Evolutionary conservation across 495 filamentous ascomycete genomes (phyloP).

Genomic region (Podospora comata): DNA sequence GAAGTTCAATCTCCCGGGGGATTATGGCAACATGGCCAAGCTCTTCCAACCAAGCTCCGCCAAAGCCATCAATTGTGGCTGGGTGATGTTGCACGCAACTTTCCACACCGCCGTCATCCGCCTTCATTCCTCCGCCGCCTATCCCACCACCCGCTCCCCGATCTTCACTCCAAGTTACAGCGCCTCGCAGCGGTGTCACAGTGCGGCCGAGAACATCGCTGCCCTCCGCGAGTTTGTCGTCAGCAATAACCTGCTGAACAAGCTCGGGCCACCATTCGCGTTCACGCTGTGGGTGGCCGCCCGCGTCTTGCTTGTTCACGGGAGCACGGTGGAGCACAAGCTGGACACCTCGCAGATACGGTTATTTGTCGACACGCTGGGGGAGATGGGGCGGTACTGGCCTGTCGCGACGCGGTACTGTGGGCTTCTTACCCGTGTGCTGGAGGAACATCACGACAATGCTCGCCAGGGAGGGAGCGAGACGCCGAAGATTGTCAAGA

Average conservation of each 20-base stretch:
- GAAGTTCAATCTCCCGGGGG: constrained; percentile 76
- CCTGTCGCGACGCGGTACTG: constrained; percentile 80
- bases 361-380: constrained; percentile 75
- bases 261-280: constrained; percentile 82
- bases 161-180: constrained; percentile 84
- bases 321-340: constrained; percentile 78
- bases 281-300: constrained; percentile 93
- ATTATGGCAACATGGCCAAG: constrained; percentile 76
- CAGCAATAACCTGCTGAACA: constrained; percentile 66
- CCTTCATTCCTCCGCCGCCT: constrained; percentile 87
- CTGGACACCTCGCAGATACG: constrained; percentile 68
- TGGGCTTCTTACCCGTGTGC: constrained; percentile 72
- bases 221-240: constrained; percentile 72
- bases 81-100: constrained; percentile 88
- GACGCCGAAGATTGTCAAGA: constrained; percentile 76
- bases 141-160: constrained; percentile 78
- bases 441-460: constrained; percentile 78
- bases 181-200: constrained; percentile 74
- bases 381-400: constrained; percentile 78
- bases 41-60: constrained; percentile 62
- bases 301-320: constrained; percentile 78
- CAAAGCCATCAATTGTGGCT: constrained; percentile 70
- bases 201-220: constrained; percentile 79
- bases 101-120: constrained; percentile 74
- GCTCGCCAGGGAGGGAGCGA: constrained; percentile 70